Conservation (phyloP, 148 eudicot genomes). For the Beta vulgaris region DNA sequence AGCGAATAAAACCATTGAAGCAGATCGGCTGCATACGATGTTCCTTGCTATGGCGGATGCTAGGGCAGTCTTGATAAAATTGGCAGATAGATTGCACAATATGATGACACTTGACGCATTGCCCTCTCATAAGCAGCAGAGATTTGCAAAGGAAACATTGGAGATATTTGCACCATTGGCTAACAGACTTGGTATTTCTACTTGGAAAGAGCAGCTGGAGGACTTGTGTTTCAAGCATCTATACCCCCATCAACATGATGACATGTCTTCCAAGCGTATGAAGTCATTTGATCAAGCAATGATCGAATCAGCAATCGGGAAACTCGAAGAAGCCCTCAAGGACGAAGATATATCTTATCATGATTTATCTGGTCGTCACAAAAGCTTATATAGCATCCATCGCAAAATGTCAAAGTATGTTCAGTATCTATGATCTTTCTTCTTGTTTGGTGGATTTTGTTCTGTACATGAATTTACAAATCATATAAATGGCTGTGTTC, state of each 20-base stretch:
- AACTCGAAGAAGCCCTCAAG: constrained; percentile 63
- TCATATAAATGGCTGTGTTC: too few species aligned
- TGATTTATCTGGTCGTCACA: constrained; percentile 79
- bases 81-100: constrained; percentile 93
- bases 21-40: constrained; percentile 94
- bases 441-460: not conserved
- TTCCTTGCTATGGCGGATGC: constrained; percentile 99
- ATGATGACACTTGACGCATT: constrained; percentile 87
- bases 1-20: constrained; percentile 75
- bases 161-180: constrained; percentile 95
- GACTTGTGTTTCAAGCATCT: constrained; percentile 77
- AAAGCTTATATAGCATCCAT: constrained; percentile 86
- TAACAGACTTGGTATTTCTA: constrained; percentile 82
- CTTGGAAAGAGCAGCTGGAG: constrained; percentile 92
- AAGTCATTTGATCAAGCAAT: constrained; percentile 66
- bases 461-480: too few species aligned
- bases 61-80: constrained; percentile 84
- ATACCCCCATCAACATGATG: constrained; percentile 57
- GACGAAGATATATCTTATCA: constrained; percentile 52
- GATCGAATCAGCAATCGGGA: constrained; percentile 59
- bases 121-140: constrained; percentile 64
- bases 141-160: constrained; percentile 90
- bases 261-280: constrained; percentile 66
- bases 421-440: constrained; percentile 25
- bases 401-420: constrained; percentile 84